Evolutionary conservation across 352 stramenopile genomes (phyloP).

Genomic region (Ophiocytium majus): DNA sequence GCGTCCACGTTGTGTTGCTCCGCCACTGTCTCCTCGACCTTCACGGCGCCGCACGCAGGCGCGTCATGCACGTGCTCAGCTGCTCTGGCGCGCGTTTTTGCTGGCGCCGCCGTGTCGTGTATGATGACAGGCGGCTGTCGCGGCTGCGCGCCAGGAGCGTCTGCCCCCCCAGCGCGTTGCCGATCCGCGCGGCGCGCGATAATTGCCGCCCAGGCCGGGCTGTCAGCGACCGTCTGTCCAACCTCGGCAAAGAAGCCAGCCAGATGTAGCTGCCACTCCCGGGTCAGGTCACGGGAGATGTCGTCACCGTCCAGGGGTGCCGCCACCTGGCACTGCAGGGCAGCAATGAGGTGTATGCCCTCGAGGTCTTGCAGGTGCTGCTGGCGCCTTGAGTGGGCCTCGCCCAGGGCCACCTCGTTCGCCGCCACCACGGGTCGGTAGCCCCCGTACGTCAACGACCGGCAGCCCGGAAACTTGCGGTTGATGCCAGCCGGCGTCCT

Average conservation of each 20-base stretch:
- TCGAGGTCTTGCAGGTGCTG: slow-evolving; percentile 19
- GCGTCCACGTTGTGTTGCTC: no score
- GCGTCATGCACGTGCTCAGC: no score
- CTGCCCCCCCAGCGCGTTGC: no score
- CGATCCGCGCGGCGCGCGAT: no score
- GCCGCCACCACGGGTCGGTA: background rate
- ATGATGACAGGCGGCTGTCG: no score
- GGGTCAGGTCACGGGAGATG: background rate
- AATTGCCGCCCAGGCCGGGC: background rate
- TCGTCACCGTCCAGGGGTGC: background rate
- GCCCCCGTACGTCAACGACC: background rate
- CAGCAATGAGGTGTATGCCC: slow-evolving; percentile 12
- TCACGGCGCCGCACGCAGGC: no score
- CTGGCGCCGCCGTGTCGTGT: no score
- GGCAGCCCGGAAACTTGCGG: slow-evolving; percentile 6
- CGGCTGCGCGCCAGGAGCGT: no score
- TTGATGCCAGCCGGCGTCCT: slow-evolving; percentile 6
- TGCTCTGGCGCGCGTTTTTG: no score
- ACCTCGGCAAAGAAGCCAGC: slow-evolving; percentile 7
- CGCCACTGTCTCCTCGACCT: no score
- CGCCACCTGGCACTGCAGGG: background rate
- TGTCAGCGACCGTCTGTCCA: background rate
- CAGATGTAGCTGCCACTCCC: background rate
- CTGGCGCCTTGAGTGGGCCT: background rate
- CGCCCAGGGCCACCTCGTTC: background rate